Conservation (phyloP, 2,329 filamentous ascomycete species). For the Nemania bipapillata region DNA sequence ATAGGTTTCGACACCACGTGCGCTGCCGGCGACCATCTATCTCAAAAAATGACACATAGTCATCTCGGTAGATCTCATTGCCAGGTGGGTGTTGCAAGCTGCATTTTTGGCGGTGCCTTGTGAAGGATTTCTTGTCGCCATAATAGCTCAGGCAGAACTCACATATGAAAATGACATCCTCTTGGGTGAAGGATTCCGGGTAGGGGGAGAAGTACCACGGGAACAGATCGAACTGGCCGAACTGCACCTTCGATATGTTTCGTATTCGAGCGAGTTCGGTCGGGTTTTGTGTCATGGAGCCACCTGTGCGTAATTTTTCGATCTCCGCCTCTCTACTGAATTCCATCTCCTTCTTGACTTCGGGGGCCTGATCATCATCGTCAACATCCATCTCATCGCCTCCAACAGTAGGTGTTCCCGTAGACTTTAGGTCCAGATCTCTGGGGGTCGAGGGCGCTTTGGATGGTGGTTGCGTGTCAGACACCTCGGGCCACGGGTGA, state of each 20-base stretch:
- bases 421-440: constrained; percentile 60
- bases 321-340: constrained; percentile 92
- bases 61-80: constrained; percentile 97
- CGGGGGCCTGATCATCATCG: constrained; percentile 57
- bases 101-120: constrained; percentile 88
- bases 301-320: constrained; percentile 91
- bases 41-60: constrained; percentile 94
- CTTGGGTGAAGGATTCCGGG: constrained; percentile 85
- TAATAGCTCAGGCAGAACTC: constrained; percentile 97
- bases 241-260: constrained; percentile 93
- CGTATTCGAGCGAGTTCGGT: constrained; percentile 95
- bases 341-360: constrained; percentile 61
- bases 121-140: constrained; percentile 82
- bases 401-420: constrained; percentile 58
- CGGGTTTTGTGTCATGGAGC: constrained; percentile 98
- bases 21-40: constrained; percentile 94
- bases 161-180: constrained; percentile 93
- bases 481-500: constrained; percentile 65
- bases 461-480: constrained; percentile 59
- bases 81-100: constrained; percentile 90
- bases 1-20: constrained; percentile 96
- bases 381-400: constrained; percentile 67
- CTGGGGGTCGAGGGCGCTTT: constrained; percentile 58
- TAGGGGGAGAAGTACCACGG: constrained; percentile 99
- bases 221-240: constrained; percentile 89